These are phyloP conservation scores for Agaricus subrufescens DNA, from an alignment of 768 basidiomycete species.

Conservation along the genomic window DNA sequence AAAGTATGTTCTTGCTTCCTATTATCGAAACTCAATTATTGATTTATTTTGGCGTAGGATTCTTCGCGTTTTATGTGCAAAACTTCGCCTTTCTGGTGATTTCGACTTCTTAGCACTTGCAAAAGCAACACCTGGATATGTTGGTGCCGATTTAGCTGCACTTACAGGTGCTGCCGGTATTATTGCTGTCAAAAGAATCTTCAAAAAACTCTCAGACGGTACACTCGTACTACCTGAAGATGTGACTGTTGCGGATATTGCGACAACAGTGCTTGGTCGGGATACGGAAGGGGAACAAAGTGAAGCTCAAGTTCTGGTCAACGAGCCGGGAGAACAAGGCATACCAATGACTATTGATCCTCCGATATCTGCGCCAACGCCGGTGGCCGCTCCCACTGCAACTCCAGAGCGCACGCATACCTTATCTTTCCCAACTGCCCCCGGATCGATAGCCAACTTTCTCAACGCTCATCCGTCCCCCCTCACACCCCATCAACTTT, in stretches of 20 bases:
- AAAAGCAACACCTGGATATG: slow-evolving; percentile 94
- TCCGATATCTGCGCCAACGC: slow-evolving; percentile 9
- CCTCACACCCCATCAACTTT: slow-evolving; percentile 72
- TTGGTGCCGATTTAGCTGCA: slow-evolving; percentile 90
- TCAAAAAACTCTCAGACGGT: slow-evolving; percentile 70
- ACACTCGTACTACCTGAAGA: slow-evolving; percentile 49
- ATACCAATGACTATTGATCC: slow-evolving; percentile 41
- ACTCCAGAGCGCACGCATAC: slow-evolving; percentile 14
- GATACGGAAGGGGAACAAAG: slow-evolving; percentile 22
- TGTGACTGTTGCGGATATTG: slow-evolving; percentile 14
- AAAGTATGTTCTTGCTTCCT: slow-evolving; percentile 51
- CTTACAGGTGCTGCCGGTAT: slow-evolving; percentile 92
- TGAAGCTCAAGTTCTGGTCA: slow-evolving; percentile 17
- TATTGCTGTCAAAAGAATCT: slow-evolving; percentile 94
- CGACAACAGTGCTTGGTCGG: slow-evolving; percentile 5
- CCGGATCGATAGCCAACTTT: slow-evolving; percentile 82
- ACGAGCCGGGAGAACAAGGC: slow-evolving; percentile 22
- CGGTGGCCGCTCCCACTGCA: background rate
- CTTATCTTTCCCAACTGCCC: slow-evolving; percentile 20
- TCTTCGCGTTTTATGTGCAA: slow-evolving; percentile 77
- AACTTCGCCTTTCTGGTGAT: slow-evolving; percentile 79
- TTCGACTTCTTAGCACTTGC: slow-evolving; percentile 85
- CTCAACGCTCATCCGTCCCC: slow-evolving; percentile 82
- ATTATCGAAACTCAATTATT: background rate
- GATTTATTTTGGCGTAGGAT: slow-evolving; percentile 53